Conservation (phyloP, 1,139 yeast species). For the Kluyveromyces sp. region DNA sequence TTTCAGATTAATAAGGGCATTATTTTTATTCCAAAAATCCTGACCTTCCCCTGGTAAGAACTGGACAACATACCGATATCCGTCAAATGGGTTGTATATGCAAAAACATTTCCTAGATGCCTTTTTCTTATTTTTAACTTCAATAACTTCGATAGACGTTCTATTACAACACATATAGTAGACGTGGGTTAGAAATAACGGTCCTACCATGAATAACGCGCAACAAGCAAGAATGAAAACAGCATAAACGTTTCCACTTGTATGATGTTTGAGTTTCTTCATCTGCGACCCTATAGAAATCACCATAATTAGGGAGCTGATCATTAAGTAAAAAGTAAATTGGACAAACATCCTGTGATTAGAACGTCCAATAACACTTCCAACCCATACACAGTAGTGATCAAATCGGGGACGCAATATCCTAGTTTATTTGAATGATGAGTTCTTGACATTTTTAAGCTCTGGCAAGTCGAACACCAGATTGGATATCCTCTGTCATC, state of each 20-base stretch:
- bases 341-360: constrained; percentile 50
- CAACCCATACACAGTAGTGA: constrained; percentile 62
- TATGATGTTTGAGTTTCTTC: constrained; percentile 26
- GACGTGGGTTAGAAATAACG: constrained; percentile 34
- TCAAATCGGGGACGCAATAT: constrained; percentile 52
- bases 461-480: constrained; percentile 49
- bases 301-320: constrained; percentile 30
- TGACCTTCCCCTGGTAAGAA: constrained; percentile 12
- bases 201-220: constrained; percentile 38
- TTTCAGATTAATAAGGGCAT: constrained; percentile 12
- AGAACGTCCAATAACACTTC: constrained; percentile 46
- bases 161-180: constrained; percentile 36
- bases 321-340: constrained; percentile 35
- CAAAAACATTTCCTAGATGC: constrained; percentile 12
- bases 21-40: constrained; percentile 17
- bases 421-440: constrained; percentile 46
- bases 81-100: constrained; percentile 12
- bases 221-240: constrained; percentile 37
- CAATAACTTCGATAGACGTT: constrained; percentile 38
- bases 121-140: constrained; percentile 13
- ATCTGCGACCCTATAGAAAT: constrained; percentile 27
- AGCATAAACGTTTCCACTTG: constrained; percentile 38
- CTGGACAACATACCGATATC: constrained; percentile 20
- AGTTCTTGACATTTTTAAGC: constrained; percentile 46
- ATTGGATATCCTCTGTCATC: constrained; percentile 54